These are phyloP conservation scores for Oryza nivara DNA, from an alignment of 176 grass and related monocot genomes.

Conservation along the genomic window DNA sequence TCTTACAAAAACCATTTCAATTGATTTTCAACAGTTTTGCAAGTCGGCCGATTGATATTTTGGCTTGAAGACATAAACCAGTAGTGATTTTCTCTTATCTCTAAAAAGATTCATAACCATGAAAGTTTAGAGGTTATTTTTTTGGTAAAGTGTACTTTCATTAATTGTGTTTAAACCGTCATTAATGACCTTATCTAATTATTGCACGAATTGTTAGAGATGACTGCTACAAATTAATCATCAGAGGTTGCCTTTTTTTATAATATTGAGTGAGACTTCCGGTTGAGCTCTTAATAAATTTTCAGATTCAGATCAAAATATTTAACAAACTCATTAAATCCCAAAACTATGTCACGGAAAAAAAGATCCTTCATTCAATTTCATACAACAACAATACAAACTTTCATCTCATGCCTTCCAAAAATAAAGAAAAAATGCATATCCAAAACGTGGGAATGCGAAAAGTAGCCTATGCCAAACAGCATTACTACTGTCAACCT, in stretches of 20 bases:
- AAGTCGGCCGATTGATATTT: background rate
- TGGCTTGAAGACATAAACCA: no score
- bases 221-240: background rate
- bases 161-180: background rate
- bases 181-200: no score
- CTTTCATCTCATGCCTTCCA: background rate
- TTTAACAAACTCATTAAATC: background rate
- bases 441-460: background rate
- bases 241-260: background rate
- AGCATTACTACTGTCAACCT: conserved; percentile 26
- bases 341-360: background rate
- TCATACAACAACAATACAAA: background rate
- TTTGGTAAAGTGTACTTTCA: background rate
- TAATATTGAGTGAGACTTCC: background rate
- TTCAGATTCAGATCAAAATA: background rate
- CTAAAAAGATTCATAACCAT: no score
- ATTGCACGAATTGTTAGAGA: no score
- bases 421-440: background rate
- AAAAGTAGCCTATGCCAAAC: background rate
- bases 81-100: no score
- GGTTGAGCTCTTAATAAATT: background rate
- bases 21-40: background rate
- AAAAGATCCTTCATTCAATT: background rate
- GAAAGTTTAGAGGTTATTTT: background rate
- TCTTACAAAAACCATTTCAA: background rate